Percentiles rank a stretch among this genome's conserved stretches.
Evolutionary conservation across 2,329 filamentous ascomycete genomes (phyloP).

Genomic region (Cadophora malorum): DNA sequence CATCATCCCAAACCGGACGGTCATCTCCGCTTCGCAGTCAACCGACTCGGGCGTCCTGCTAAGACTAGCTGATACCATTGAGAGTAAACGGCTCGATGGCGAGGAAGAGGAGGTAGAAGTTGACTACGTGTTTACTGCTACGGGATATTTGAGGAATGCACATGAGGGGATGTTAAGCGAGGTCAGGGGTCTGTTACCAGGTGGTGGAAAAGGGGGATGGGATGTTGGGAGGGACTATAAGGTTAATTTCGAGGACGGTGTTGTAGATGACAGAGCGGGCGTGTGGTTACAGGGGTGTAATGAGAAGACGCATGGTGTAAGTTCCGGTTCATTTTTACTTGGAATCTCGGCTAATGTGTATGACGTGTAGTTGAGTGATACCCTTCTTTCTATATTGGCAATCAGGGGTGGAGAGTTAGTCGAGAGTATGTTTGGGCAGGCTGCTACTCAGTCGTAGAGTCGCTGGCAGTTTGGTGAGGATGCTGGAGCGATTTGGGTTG

Average conservation of each 20-base stretch:
- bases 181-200: conserved; percentile 70
- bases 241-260: conserved; percentile 71
- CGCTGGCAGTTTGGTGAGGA: background rate
- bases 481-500: background rate
- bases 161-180: conserved; percentile 79
- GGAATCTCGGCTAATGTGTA: conserved; percentile 6
- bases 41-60: conserved; percentile 28
- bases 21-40: conserved; percentile 48
- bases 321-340: conserved; percentile 47
- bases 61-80: conserved; percentile 42
- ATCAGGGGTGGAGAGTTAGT: conserved; percentile 81
- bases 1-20: conserved; percentile 73
- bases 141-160: conserved; percentile 80
- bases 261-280: conserved; percentile 73
- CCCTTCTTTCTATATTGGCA: conserved; percentile 78
- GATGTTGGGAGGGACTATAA: conserved; percentile 79
- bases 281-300: conserved; percentile 95
- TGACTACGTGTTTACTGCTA: conserved; percentile 84
- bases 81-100: conserved; percentile 44
- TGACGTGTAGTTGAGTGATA: conserved; percentile 71
- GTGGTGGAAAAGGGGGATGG: conserved; percentile 57
- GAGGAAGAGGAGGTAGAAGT: conserved; percentile 60
- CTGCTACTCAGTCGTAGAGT: background rate
- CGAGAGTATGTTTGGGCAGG: conserved; percentile 69
- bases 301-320: conserved; percentile 88